Percentiles rank a stretch among this genome's conserved stretches.
phyloP scores from a whole-genome alignment of 306 rosid species.

The Pachyrhizus erosus region DNA sequence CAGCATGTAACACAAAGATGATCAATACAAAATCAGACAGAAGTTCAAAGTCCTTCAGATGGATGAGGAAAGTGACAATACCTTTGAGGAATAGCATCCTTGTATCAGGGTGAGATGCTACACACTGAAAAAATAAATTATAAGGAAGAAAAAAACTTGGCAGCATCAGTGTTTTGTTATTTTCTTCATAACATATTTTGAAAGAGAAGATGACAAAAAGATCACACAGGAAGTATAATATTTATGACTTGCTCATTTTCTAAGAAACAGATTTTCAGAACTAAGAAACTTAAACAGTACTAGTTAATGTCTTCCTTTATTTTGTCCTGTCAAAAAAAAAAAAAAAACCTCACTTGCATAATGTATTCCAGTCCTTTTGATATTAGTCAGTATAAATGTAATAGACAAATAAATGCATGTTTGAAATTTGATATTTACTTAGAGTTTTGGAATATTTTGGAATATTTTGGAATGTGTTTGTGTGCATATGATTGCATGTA shows the following conservation, averaged over 20 bases:
- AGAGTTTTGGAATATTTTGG: not conserved
- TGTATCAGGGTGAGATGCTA: conserved; percentile 95
- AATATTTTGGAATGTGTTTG: not conserved
- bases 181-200: conserved; percentile 6
- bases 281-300: conserved; percentile 8
- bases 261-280: conserved; percentile 6
- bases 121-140: conserved; percentile 67
- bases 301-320: conserved; percentile 1
- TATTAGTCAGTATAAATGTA: not conserved
- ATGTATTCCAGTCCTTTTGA: not conserved
- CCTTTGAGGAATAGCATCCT: conserved; percentile 91
- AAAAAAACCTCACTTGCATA: not conserved
- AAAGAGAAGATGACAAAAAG: conserved; percentile 14
- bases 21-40: conserved; percentile 11
- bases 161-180: not conserved
- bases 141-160: conserved; percentile 30
- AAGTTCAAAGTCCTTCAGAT: conserved; percentile 37
- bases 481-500: not conserved
- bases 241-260: not conserved
- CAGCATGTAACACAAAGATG: conserved; percentile 20
- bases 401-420: not conserved
- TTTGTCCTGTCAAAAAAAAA: conserved; percentile 20
- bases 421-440: not conserved
- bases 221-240: not conserved
- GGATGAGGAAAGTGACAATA: conserved; percentile 52